Base-by-base conservation (phyloP, 2,329 filamentous ascomycete genomes). In the Curvularia sp. region DNA sequence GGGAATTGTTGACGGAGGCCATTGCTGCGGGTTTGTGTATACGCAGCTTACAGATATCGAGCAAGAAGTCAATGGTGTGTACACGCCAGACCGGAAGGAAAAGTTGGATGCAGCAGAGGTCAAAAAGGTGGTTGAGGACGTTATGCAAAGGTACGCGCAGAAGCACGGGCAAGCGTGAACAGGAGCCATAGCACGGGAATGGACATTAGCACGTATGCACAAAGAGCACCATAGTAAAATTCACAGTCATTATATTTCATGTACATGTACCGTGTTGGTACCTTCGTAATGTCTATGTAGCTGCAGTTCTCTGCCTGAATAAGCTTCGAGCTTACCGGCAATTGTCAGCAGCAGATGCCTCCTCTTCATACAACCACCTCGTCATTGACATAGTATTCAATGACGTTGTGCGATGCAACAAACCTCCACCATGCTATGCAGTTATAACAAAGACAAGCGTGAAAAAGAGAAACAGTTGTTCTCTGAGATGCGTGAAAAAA, bases 11-110 rank as follows among this genome's bases (percentile, higher is more conserved):
- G 74, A 83, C 22, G 82, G 81, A 0, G 86, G 87, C 0, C 80
- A 85, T 65, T 81, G 84, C 44, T 87, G 85, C 65, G 86, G 86
- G 0, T 83, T 89, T 68, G 88, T 89, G 0, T 90, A 88, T 66
- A 90, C 88, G 2, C 88, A 90, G 61, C 68, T 89, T 81, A 77
- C 78, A 31, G 80, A 82, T 67, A 87, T 90, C 51, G 87, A 90
- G 73, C 87, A 90, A 66, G 88, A 90, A 68, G 85, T 86, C 35
- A 90, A 90, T 64, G 88, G 88, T 0, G 67, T 90, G 24, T 89
- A 89, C 64, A 84, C 86, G 0, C 88, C 84, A 62, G 83, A 89
- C 60, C 81, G 88, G 0, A 79, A 81, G 64, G 68, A 69, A 57
- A 90, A 90, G 76, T 77, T 90, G 42, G 82, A 85, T n/a, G 78